Conservation (phyloP, 352 stramenopile species). For the Thraustochytrium sp. region DNA sequence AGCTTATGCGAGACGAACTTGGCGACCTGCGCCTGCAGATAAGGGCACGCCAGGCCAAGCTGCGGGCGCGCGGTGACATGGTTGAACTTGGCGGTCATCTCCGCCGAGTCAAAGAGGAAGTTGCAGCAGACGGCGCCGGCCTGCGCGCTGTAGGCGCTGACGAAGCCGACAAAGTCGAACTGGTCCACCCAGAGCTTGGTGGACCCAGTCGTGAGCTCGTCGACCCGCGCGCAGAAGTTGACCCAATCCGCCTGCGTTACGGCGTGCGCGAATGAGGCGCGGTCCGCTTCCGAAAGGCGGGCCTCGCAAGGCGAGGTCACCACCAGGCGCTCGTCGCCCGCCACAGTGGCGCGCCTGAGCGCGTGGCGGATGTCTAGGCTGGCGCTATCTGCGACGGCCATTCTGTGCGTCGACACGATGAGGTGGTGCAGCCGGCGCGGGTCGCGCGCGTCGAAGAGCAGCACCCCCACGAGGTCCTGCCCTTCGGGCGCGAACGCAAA, state of each 20-base stretch:
- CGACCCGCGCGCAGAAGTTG: constrained; percentile 4
- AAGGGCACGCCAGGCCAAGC: background rate
- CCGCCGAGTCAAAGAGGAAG: background rate
- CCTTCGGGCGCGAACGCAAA: background rate
- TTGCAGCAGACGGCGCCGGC: background rate
- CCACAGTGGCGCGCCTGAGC: background rate
- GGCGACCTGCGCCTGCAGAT: constrained; percentile 10
- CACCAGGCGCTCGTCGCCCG: background rate
- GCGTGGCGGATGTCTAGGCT: background rate
- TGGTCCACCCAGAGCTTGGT: background rate
- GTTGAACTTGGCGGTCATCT: background rate
- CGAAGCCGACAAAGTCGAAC: background rate
- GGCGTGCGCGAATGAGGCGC: background rate
- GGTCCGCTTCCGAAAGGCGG: background rate
- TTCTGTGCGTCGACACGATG: background rate
- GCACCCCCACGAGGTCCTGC: background rate
- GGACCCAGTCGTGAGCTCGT: background rate
- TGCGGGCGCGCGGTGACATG: background rate
- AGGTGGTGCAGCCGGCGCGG: background rate
- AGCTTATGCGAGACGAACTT: background rate
- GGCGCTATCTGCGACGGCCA: background rate
- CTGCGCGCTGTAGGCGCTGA: background rate
- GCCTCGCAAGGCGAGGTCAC: background rate
- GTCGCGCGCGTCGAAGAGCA: constrained; percentile 8
- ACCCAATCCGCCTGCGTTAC: constrained; percentile 13